Percentiles rank a stretch among this genome's conserved stretches.
phyloP scores from a whole-genome alignment of 2,329 filamentous ascomycete species.

The Hypocrella siamensis region DNA sequence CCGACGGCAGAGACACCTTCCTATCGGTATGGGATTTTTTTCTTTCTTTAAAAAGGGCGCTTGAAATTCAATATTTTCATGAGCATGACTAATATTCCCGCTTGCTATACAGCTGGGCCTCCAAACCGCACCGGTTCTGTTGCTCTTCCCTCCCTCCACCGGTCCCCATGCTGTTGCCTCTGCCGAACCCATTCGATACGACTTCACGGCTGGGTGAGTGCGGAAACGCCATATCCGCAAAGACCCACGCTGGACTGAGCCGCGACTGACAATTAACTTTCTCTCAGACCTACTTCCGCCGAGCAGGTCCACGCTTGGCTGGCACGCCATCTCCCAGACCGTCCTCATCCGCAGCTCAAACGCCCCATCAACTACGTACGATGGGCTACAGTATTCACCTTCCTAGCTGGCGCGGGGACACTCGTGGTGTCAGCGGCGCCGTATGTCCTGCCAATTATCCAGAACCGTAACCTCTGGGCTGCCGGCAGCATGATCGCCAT shows the following conservation, averaged over 20 bases:
- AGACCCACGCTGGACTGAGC: not conserved
- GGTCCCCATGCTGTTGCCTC: constrained; percentile 64
- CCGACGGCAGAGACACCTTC: constrained; percentile 69
- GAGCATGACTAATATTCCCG: not conserved
- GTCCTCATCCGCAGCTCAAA: constrained; percentile 60
- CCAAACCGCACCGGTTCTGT: constrained; percentile 81
- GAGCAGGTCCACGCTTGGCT: constrained; percentile 72
- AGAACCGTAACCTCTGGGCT: constrained; percentile 90
- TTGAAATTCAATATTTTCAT: not conserved
- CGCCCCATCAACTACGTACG: constrained; percentile 80
- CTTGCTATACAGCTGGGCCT: constrained; percentile 53
- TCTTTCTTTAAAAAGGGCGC: no score
- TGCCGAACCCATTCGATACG: constrained; percentile 58
- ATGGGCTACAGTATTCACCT: constrained; percentile 50
- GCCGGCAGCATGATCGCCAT: constrained; percentile 77
- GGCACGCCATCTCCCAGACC: constrained; percentile 58
- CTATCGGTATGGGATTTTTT: constrained; percentile 70
- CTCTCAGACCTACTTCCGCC: constrained; percentile 49
- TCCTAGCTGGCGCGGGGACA: constrained; percentile 55
- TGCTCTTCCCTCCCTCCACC: constrained; percentile 72
- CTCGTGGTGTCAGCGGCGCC: constrained; percentile 56
- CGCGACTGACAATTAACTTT: not conserved
- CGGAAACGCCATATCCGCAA: no score
- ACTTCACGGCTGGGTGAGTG: constrained; percentile 72
- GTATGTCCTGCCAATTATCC: constrained; percentile 65